Evolutionary conservation across 805 yeast genomes (phyloP).

Genomic region (Candida berthetii): DNA sequence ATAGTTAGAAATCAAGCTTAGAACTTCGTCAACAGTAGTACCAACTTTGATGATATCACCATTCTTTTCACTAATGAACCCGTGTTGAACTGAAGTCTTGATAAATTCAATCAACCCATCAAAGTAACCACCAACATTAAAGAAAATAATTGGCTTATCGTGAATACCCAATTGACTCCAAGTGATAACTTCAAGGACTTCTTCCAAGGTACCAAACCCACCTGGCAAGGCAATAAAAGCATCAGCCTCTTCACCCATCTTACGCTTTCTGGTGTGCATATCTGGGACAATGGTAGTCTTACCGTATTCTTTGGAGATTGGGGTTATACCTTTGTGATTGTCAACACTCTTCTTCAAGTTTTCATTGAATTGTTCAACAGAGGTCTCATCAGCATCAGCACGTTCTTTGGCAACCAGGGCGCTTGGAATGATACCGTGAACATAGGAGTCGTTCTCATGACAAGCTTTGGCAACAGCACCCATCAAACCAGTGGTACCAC

Average conservation of each 20-base stretch:
- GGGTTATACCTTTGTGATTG: conserved; percentile 61
- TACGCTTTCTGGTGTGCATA: conserved; percentile 83
- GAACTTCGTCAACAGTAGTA: conserved; percentile 59
- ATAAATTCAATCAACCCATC: conserved; percentile 63
- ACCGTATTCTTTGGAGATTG: conserved; percentile 54
- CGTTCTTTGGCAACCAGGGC: conserved; percentile 75
- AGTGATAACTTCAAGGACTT: conserved; percentile 82
- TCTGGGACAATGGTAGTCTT: conserved; percentile 75
- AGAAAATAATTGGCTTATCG: conserved; percentile 69
- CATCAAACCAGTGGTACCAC: conserved; percentile 85
- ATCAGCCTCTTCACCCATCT: conserved; percentile 84
- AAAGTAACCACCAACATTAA: conserved; percentile 76
- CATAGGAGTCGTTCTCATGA: conserved; percentile 48
- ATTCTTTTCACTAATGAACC: conserved; percentile 64
- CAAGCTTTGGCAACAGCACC: conserved; percentile 64
- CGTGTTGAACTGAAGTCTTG: conserved; percentile 49
- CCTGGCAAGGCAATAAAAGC: conserved; percentile 91
- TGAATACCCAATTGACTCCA: conserved; percentile 91
- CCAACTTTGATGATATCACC: conserved; percentile 68
- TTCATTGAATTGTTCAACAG: conserved; percentile 37
- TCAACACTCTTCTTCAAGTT: conserved; percentile 46
- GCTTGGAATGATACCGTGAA: conserved; percentile 83
- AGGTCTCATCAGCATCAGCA: conserved; percentile 25
- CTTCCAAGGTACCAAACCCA: conserved; percentile 88
- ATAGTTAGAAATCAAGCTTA: conserved; percentile 54